These are phyloP conservation scores for Panicum virgatum DNA, from an alignment of 202 grass and related monocot genomes.

Conservation along the genomic window DNA sequence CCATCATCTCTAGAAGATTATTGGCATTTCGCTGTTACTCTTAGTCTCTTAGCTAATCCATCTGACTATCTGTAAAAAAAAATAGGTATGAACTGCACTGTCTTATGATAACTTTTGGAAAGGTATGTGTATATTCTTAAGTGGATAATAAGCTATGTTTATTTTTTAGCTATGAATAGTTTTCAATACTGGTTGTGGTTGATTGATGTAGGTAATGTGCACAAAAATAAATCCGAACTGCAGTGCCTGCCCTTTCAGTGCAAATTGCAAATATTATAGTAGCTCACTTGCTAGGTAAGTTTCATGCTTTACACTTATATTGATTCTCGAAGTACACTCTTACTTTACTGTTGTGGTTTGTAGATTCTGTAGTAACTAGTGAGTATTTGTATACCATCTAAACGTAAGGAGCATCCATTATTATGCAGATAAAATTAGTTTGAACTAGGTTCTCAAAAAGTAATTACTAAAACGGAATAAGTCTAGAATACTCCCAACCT, in stretches of 20 bases:
- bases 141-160: neutral
- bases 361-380: neutral
- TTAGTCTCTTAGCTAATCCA: constrained; percentile 30
- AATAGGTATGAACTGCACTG: constrained; percentile 90
- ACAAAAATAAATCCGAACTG: constrained; percentile 69
- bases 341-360: constrained; percentile 20
- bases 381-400: constrained; percentile 20
- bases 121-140: constrained; percentile 55
- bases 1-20: neutral
- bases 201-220: constrained; percentile 59
- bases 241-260: constrained; percentile 56
- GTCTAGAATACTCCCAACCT: no score
- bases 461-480: neutral
- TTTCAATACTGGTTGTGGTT: constrained; percentile 4
- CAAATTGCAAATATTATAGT: constrained; percentile 51
- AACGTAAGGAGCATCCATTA: constrained; percentile 20
- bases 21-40: neutral
- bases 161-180: constrained; percentile 21
- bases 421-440: constrained; percentile 14
- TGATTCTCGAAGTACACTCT: neutral
- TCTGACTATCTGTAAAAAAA: constrained; percentile 49
- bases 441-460: constrained; percentile 16
- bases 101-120: constrained; percentile 98
- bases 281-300: constrained; percentile 58
- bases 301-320: constrained; percentile 29